Conservation (phyloP, 78 protist species). For the Mastigamoeba balamuthi region DNA sequence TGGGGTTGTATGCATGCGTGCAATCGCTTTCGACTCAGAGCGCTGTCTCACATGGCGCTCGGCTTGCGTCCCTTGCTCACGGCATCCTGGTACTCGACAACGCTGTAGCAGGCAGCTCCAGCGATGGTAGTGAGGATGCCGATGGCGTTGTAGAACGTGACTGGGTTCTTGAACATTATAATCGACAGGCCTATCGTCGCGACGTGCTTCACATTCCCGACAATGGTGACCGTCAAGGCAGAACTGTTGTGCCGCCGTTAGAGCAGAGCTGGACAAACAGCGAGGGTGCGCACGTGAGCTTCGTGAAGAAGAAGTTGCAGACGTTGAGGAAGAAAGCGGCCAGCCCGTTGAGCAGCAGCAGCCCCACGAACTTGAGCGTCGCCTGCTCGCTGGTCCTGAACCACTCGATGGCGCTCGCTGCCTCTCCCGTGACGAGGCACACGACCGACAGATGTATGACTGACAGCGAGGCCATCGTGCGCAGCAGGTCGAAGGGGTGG, state of each 20-base stretch:
- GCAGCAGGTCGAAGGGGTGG: constrained; percentile 1
- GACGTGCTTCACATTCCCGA: constrained; percentile 2
- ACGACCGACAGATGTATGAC: background rate
- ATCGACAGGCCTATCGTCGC: background rate
- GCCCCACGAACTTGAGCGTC: background rate
- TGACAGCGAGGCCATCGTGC: background rate
- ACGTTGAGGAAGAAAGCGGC: background rate
- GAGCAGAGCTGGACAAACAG: background rate
- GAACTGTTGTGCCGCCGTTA: no score
- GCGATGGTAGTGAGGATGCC: background rate
- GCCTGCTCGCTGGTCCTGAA: background rate
- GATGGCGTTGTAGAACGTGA: background rate
- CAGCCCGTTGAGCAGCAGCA: background rate
- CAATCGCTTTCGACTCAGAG: no score
- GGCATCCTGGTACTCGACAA: background rate
- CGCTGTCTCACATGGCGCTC: no score
- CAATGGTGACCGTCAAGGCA: background rate
- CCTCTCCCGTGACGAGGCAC: background rate
- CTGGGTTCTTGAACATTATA: background rate
- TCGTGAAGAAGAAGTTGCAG: constrained; percentile 3
- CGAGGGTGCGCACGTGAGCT: background rate
- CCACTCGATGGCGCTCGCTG: background rate
- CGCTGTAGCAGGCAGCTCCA: background rate
- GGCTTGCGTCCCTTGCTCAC: no score
- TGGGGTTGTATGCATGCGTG: no score